Evolutionary conservation across 306 rosid species (phyloP), one percentile per base, ranked within the genome.

Genomic region (Castanea sativa): DNA sequence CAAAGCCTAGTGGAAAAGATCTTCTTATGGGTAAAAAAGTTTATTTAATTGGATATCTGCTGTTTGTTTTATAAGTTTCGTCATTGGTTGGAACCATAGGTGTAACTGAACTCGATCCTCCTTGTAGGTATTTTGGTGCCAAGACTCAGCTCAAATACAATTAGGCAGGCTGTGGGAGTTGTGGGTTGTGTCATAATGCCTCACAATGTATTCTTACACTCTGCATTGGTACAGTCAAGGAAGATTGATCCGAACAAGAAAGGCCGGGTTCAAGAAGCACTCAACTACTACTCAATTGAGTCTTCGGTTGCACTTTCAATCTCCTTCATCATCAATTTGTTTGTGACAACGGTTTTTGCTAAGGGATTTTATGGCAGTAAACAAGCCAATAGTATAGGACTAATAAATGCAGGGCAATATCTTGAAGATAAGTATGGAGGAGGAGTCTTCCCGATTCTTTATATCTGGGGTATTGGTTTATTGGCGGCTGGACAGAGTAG

Each of bases 401-500:
- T 92, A 78, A 92, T 92, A 71, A 92, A 92, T 81, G 97, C 97
- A 20, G 97, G 97, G 78, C 90, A 88, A 59, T 91, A 79, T 88
- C 97, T 92, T 79, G 86, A 92, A 85, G 89, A 84, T 32, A 92
- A 92, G 86, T 92, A 91, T 80, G 97, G 96, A 73, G 94, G 94
- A 58, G 97, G 96, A 43, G 20, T 86, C 79, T 84, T 89, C 82
- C 97, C 97, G 15, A 91, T 92, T 84, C 96, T 91, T 75, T 92
- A 92, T 83, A 92, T 92, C 64, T 92, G 97, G 97, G 97, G 94
- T 73, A 82, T 92, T 72, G 97, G 97, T 75, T 85, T 92, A 81
- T 85, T 92, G 88, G 97, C 97, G 0, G 97, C 97, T 29, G 97
- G 96, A 69, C 97, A 92, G 85, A 92, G 97, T 83, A 92, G 97